Conservation (phyloP, 2,329 filamentous ascomycete species). For the Aspergillus awamori region DNA sequence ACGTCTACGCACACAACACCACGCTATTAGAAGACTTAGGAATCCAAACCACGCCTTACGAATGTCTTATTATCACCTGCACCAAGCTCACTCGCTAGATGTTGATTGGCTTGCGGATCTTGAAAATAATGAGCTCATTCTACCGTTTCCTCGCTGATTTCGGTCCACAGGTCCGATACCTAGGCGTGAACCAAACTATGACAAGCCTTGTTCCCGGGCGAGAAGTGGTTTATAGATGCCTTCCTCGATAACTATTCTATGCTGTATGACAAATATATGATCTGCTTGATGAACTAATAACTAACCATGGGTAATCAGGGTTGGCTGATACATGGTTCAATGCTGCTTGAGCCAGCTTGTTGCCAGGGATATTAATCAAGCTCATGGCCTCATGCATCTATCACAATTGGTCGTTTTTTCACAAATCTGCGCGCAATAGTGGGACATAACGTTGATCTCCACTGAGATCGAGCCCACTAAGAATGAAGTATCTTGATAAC, state of each 20-base stretch:
- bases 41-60: conserved; percentile 64
- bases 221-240: conserved; percentile 57
- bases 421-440: conserved; percentile 66
- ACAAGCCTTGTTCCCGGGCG: conserved; percentile 44
- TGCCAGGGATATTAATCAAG: conserved; percentile 58
- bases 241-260: conserved; percentile 55
- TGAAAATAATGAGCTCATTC: neutral
- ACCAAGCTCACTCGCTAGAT: neutral
- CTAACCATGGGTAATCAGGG: too few relatives aligned
- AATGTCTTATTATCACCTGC: too few relatives aligned
- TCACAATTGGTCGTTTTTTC: conserved; percentile 68
- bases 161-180: conserved; percentile 3
- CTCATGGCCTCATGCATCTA: conserved; percentile 80
- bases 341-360: conserved; percentile 57
- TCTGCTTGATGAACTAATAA: conserved; percentile 52
- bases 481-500: too few relatives aligned
- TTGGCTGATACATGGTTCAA: conserved; percentile 58
- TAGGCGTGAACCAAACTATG: conserved; percentile 25
- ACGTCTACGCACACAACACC: too few relatives aligned
- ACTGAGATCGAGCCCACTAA: too few relatives aligned
- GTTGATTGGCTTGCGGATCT: neutral
- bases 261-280: conserved; percentile 59
- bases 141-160: neutral
- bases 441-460: too few relatives aligned
- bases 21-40: conserved; percentile 31